Conservation (phyloP, 192 early-diverging fungal species). For the Coemansia sp. region DNA sequence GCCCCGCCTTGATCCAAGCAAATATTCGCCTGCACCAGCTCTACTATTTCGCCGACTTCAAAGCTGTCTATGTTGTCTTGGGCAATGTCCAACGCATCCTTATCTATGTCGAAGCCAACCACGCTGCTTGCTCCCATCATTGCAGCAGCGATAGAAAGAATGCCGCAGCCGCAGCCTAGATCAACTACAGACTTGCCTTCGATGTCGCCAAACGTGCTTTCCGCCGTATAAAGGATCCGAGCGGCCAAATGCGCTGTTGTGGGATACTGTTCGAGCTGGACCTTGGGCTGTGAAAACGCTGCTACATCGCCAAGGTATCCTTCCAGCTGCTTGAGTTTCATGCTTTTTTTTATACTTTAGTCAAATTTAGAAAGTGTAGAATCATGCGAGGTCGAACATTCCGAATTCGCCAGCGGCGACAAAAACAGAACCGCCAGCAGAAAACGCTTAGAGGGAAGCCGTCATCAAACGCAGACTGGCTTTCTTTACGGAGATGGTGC, state of each 20-base stretch:
- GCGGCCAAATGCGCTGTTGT: constrained; percentile 74
- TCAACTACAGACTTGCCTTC: constrained; percentile 68
- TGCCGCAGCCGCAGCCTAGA: constrained; percentile 76
- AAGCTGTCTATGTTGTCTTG: constrained; percentile 61
- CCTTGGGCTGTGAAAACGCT: constrained; percentile 67
- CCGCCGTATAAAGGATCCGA: constrained; percentile 73
- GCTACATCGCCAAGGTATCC: constrained; percentile 61
- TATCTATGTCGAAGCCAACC: constrained; percentile 68
- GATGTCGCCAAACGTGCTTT: constrained; percentile 69
- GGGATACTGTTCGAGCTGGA: constrained; percentile 76
- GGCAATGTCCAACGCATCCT: constrained; percentile 67
- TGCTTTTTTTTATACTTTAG: constrained; percentile 11
- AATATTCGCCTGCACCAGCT: constrained; percentile 62
- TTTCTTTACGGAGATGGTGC: constrained; percentile 34
- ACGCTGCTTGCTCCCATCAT: constrained; percentile 59
- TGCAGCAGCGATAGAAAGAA: constrained; percentile 63
- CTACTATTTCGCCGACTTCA: constrained; percentile 60
- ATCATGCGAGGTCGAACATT: constrained; percentile 20
- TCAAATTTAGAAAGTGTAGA: no score
- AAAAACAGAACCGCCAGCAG: background rate
- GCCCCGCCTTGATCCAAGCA: constrained; percentile 9
- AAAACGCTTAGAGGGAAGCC: constrained; percentile 7
- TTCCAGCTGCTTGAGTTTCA: constrained; percentile 76
- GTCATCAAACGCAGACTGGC: constrained; percentile 23
- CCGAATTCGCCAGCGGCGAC: constrained; percentile 14